Percentiles rank a stretch among this genome's conserved stretches.
Evolutionary conservation across 139 green algal genomes (phyloP).

Genomic region (Chlorella sp.): DNA sequence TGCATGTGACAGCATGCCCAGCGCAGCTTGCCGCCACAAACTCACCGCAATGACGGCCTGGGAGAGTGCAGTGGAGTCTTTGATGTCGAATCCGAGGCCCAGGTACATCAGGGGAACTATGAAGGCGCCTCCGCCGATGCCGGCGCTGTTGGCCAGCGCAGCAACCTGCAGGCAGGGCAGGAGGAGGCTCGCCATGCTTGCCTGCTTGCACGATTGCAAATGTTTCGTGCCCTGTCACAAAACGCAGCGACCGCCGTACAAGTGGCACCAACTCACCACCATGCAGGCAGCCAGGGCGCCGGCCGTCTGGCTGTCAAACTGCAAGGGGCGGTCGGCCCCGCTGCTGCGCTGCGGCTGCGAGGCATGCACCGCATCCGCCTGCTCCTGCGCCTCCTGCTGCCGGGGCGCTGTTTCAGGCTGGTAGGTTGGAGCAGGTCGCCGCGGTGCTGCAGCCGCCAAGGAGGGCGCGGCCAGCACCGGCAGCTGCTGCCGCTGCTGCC

Average conservation of each 20-base stretch:
- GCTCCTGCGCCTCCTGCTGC: background rate
- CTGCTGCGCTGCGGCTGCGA: no score
- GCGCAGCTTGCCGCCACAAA: background rate
- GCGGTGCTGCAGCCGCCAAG: no score
- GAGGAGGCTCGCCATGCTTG: background rate
- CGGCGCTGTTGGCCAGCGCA: conserved; percentile 41
- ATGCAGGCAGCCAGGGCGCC: background rate
- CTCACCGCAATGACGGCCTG: conserved; percentile 54
- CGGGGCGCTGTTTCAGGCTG: background rate
- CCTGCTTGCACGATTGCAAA: background rate
- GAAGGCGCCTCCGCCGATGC: conserved; percentile 53
- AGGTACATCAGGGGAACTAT: conserved; percentile 59
- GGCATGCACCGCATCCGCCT: background rate
- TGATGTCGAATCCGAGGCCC: conserved; percentile 49
- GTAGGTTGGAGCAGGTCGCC: background rate
- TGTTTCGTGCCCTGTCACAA: background rate
- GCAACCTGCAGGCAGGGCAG: background rate
- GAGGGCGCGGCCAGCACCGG: background rate
- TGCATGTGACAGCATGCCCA: no score
- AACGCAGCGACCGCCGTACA: background rate
- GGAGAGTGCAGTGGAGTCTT: conserved; percentile 46
- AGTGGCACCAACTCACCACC: background rate
- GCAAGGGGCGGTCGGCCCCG: background rate
- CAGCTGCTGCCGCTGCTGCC: background rate
- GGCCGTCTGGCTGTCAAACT: background rate